Conservation (phyloP, 208 protist species). For the Acanthamoeba divionensis region DNA sequence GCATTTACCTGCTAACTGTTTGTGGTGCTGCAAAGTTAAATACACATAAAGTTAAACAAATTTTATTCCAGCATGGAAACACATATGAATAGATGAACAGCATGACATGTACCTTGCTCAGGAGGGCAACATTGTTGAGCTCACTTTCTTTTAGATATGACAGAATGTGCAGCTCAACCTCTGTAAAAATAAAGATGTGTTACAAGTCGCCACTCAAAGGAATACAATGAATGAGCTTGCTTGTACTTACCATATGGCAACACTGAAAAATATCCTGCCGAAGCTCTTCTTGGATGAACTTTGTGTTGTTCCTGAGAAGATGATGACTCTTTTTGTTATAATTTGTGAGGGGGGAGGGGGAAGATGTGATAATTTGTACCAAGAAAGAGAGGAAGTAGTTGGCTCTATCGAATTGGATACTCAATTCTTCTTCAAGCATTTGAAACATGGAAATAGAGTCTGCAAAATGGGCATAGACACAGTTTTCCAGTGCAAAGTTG, state of each 20-base stretch:
- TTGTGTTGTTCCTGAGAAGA: background rate
- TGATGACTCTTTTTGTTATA: background rate
- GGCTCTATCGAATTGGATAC: slow-evolving; percentile 27
- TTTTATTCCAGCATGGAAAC: background rate
- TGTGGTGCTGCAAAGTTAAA: background rate
- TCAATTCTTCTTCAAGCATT: slow-evolving; percentile 5
- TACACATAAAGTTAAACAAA: background rate
- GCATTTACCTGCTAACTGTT: background rate
- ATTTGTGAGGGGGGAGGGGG: background rate
- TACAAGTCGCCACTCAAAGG: background rate
- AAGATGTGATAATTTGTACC: background rate
- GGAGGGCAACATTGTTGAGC: slow-evolving; percentile 1
- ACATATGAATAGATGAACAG: background rate
- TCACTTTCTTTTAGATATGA: background rate
- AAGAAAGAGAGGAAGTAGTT: slow-evolving; percentile 4
- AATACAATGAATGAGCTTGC: background rate
- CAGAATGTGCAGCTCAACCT: slow-evolving; percentile 12
- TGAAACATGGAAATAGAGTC: slow-evolving; percentile 1
- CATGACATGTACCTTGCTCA: background rate
- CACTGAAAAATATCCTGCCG: background rate
- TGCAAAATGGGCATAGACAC: background rate
- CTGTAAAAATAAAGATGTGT: background rate
- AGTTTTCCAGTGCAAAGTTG: background rate
- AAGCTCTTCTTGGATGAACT: background rate
- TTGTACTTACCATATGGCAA: background rate